phyloP scores from a whole-genome alignment of 2,329 filamentous ascomycete genomes.

The Xylaria sp. region DNA sequence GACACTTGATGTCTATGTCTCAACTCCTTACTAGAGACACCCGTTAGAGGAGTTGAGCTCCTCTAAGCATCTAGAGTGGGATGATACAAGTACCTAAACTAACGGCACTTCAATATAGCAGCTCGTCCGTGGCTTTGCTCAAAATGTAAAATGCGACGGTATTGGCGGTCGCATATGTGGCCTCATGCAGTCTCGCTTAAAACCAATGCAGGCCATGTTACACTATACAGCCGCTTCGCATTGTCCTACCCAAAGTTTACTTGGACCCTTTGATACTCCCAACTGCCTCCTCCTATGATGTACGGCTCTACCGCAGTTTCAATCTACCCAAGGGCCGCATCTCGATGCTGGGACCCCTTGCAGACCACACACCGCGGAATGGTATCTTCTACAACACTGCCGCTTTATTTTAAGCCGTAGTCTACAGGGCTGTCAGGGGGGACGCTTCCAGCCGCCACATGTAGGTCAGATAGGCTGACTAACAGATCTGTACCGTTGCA shows the following conservation, averaged over 20 bases:
- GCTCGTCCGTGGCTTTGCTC: not conserved
- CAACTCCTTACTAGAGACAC: not conserved
- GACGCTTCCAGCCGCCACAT: not conserved
- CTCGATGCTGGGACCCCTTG: not conserved
- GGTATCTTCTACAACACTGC: not conserved
- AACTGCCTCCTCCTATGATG: not conserved
- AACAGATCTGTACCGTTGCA: not conserved
- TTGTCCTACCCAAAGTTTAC: slow-evolving; percentile 1
- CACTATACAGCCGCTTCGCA: not conserved
- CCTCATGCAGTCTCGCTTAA: not conserved
- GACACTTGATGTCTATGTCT: not conserved
- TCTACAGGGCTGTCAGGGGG: not conserved
- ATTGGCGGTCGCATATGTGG: not conserved
- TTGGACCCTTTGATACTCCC: not conserved
- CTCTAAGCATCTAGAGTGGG: not conserved
- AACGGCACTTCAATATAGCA: not conserved
- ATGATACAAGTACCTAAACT: not conserved
- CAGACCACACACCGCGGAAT: not conserved
- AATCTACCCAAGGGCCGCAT: not conserved
- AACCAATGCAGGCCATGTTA: slow-evolving; percentile 3
- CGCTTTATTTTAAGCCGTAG: not conserved
- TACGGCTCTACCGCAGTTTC: not conserved
- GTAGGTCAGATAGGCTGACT: slow-evolving; percentile 14
- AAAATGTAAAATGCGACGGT: not conserved
- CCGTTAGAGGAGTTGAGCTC: not conserved